A percentile compares a stretch with the other conserved stretches of the same genome.
Conservation (phyloP, 306 rosid species). For the Begonia peltatifolia region DNA sequence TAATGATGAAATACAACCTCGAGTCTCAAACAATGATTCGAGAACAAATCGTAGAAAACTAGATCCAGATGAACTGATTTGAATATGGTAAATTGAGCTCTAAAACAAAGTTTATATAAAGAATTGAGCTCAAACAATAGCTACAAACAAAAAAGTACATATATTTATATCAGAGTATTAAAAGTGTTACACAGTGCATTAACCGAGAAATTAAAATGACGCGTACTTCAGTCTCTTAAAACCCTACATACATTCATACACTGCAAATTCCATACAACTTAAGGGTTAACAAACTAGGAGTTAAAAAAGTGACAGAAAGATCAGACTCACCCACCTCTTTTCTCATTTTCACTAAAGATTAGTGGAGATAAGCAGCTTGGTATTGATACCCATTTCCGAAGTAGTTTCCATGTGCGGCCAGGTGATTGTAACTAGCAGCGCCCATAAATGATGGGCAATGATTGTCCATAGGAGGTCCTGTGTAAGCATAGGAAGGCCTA, state of each 20-base stretch:
- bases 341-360: conserved; percentile 29
- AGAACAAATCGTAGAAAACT: no score
- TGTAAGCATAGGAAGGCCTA: conserved; percentile 45
- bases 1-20: no score
- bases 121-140: not conserved
- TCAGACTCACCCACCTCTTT: conserved; percentile 29
- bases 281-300: conserved; percentile 63
- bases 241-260: conserved; percentile 53
- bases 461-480: conserved; percentile 45
- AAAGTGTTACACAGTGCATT: conserved; percentile 35
- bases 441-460: conserved; percentile 56
- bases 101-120: no score
- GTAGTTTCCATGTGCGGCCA: conserved; percentile 72
- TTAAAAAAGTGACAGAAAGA: conserved; percentile 37
- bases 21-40: no score
- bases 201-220: conserved; percentile 42
- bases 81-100: no score
- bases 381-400: conserved; percentile 84
- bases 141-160: not conserved
- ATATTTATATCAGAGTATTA: conserved; percentile 64
- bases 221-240: conserved; percentile 20
- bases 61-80: no score
- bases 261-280: conserved; percentile 43
- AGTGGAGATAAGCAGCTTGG: conserved; percentile 89
- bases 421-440: conserved; percentile 59